Evolutionary conservation across 768 basidiomycete species (phyloP).

Genomic region (Termitomyces sp.): DNA sequence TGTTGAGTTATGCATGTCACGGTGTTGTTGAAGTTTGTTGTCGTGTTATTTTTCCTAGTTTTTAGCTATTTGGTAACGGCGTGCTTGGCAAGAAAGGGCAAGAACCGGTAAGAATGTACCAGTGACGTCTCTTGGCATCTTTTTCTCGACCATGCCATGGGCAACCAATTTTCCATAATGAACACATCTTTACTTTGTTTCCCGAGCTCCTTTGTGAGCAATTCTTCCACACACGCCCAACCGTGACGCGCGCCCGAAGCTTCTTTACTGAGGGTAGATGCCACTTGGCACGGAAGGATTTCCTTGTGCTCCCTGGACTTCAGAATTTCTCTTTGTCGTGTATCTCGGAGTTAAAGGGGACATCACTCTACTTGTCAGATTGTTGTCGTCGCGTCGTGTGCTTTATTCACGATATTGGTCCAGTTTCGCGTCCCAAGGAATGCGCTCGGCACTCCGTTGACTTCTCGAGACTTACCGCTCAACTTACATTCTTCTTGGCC

Average conservation of each 20-base stretch:
- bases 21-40: not conserved
- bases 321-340: not conserved
- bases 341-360: not conserved
- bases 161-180: not conserved
- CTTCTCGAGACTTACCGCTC: not conserved
- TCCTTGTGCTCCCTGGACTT: not conserved
- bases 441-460: not conserved
- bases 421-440: not conserved
- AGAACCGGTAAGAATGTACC: too few relatives aligned
- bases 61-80: conserved; percentile 3
- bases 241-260: not conserved
- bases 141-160: not conserved
- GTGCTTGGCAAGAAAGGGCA: too few relatives aligned
- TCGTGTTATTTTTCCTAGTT: conserved; percentile 5
- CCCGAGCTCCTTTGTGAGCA: not conserved
- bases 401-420: not conserved
- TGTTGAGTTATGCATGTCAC: too few relatives aligned
- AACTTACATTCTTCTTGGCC: not conserved
- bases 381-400: not conserved
- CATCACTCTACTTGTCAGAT: not conserved
- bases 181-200: not conserved
- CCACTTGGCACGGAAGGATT: not conserved
- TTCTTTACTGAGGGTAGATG: not conserved
- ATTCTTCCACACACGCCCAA: not conserved
- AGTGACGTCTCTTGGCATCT: not conserved